These are phyloP conservation scores for Brachypodium distachyon DNA, from an alignment of 202 grass and related monocot genomes.

Conservation along the genomic window DNA sequence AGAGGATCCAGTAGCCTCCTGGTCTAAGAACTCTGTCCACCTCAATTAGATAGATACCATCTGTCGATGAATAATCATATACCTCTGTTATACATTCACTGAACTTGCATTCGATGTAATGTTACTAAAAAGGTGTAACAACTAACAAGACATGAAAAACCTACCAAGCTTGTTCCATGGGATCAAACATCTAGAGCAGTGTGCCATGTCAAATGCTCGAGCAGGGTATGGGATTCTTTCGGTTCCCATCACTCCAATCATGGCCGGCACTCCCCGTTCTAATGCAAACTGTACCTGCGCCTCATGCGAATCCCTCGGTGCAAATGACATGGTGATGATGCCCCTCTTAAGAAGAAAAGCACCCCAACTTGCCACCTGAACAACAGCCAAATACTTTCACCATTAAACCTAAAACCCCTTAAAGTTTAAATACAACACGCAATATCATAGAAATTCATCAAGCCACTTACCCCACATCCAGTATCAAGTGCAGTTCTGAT, in stretches of 20 bases:
- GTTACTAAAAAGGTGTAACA: not conserved
- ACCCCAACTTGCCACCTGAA: constrained; percentile 84
- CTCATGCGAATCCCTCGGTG: constrained; percentile 81
- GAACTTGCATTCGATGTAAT: not conserved
- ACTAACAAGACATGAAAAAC: not conserved
- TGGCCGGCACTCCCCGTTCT: constrained; percentile 69
- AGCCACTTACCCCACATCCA: constrained; percentile 65
- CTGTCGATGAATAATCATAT: constrained; percentile 22
- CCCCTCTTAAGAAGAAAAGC: constrained; percentile 80
- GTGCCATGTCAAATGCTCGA: constrained; percentile 87
- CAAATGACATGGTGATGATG: constrained; percentile 87
- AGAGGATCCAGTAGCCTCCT: constrained; percentile 85
- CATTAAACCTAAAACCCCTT: not conserved
- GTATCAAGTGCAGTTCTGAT: constrained; percentile 80
- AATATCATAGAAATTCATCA: constrained; percentile 1
- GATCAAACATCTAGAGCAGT: constrained; percentile 89
- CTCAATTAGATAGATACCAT: constrained; percentile 66
- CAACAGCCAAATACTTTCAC: not conserved
- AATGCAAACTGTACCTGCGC: constrained; percentile 88
- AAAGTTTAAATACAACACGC: not conserved
- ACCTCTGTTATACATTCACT: not conserved
- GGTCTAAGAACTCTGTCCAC: constrained; percentile 85
- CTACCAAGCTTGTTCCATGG: constrained; percentile 76
- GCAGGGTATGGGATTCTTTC: constrained; percentile 74
- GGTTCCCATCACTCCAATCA: constrained; percentile 70